Conservation (phyloP, 108 stramenopile genomes). For the Heterococcus sp. region DNA sequence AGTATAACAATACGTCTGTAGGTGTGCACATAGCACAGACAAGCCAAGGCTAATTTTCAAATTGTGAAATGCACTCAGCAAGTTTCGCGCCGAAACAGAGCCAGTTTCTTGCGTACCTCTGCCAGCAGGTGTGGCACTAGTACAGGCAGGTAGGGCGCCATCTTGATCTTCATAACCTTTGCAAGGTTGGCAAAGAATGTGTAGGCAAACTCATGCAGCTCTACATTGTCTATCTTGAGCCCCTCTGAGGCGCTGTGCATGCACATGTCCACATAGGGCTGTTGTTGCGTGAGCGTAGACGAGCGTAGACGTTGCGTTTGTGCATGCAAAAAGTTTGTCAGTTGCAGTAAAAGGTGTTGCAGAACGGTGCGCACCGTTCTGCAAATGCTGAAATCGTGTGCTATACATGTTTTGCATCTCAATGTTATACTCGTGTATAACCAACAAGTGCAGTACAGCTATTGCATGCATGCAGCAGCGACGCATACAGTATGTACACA, state of each 20-base stretch:
- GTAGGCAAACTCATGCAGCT: slow-evolving; percentile 91
- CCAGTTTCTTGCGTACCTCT: slow-evolving; percentile 54
- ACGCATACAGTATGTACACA: background rate
- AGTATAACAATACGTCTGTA: background rate
- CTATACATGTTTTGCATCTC: no score
- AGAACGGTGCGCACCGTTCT: no score
- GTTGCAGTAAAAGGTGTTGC: no score
- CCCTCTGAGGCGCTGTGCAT: slow-evolving; percentile 49
- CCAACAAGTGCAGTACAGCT: background rate
- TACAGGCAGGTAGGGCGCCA: slow-evolving; percentile 77
- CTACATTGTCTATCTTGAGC: slow-evolving; percentile 75
- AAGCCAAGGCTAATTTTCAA: no score
- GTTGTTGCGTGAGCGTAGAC: background rate
- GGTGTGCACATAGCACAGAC: background rate
- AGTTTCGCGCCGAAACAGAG: background rate
- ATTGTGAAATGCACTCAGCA: background rate
- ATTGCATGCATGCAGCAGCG: background rate
- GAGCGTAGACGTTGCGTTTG: slow-evolving; percentile 50
- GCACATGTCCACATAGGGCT: background rate
- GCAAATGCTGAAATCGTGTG: no score
- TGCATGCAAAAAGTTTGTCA: background rate
- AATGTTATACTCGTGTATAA: background rate
- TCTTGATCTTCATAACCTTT: slow-evolving; percentile 93
- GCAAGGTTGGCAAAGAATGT: slow-evolving; percentile 90
- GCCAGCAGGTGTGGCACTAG: slow-evolving; percentile 84